A percentile compares a stretch with the other conserved stretches of the same genome.
These are phyloP conservation scores for Linum usitatissimum DNA, from an alignment of 345 rosid species.

Conservation along the genomic window DNA sequence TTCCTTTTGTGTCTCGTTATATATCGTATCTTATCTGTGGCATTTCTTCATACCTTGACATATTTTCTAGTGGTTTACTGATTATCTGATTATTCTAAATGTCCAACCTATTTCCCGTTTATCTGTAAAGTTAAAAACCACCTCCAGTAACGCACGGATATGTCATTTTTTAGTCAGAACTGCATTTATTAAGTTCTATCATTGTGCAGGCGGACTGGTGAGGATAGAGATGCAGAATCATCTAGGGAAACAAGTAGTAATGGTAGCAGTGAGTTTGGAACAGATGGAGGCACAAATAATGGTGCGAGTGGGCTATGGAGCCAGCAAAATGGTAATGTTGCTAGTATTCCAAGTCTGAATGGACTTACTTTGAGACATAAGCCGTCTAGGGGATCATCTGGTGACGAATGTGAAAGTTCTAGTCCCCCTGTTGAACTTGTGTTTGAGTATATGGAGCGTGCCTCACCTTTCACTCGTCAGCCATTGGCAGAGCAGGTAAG, in stretches of 20 bases:
- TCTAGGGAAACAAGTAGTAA: constrained; percentile 58
- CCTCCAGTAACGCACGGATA: background rate
- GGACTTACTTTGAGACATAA: constrained; percentile 39
- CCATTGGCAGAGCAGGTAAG: constrained; percentile 77
- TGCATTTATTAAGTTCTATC: background rate
- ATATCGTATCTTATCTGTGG: too few species aligned
- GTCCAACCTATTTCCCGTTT: too few species aligned
- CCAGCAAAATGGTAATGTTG: constrained; percentile 22
- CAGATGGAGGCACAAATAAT: constrained; percentile 29
- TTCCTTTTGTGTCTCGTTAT: too few species aligned
- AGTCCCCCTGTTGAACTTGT: constrained; percentile 38
- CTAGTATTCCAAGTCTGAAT: constrained; percentile 33
- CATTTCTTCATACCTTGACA: too few species aligned
- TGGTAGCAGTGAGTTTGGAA: constrained; percentile 45
- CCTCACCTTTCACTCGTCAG: constrained; percentile 70
- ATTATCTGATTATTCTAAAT: too few species aligned
- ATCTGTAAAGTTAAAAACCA: background rate
- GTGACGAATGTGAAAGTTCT: constrained; percentile 55
- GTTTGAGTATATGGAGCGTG: constrained; percentile 70
- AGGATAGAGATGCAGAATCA: constrained; percentile 73
- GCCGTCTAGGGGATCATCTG: constrained; percentile 38
- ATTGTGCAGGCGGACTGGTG: constrained; percentile 42
- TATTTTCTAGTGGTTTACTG: too few species aligned
- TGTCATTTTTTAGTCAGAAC: too few species aligned
- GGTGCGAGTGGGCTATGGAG: constrained; percentile 22